Evolutionary conservation across 164 flowering plant genomes (phyloP).

Genomic region (Magnolia officinalis): DNA sequence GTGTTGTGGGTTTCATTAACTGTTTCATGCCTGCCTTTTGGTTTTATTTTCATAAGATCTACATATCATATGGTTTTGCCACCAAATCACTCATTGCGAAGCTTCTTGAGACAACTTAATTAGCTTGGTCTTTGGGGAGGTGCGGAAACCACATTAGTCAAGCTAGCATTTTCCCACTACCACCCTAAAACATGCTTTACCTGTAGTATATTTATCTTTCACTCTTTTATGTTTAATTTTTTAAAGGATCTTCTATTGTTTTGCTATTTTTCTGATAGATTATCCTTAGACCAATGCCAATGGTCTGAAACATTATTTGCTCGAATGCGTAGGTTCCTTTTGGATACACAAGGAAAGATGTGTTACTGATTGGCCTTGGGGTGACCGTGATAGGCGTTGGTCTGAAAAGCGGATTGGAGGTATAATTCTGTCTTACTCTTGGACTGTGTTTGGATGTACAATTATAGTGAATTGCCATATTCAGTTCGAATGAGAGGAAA

Average conservation of each 20-base stretch:
- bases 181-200: background rate
- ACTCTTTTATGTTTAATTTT: too few relatives aligned
- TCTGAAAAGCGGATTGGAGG: constrained; percentile 87
- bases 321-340: constrained; percentile 48
- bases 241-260: too few relatives aligned
- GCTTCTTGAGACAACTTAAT: background rate
- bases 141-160: background rate
- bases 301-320: background rate
- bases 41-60: too few relatives aligned
- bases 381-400: constrained; percentile 63
- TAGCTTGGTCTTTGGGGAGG: background rate
- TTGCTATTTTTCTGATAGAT: too few relatives aligned
- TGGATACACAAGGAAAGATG: constrained; percentile 92
- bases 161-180: background rate
- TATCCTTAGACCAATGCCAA: too few relatives aligned
- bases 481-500: background rate
- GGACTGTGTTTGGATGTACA: background rate
- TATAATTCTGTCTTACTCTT: constrained; percentile 16
- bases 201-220: too few relatives aligned
- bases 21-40: background rate
- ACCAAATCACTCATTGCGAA: background rate
- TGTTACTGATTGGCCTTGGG: constrained; percentile 78
- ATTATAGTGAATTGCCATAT: background rate
- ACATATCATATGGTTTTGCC: background rate
- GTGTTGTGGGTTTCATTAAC: background rate